Base-by-base conservation (phyloP, 345 rosid species). In the Reutealis trisperma region DNA sequence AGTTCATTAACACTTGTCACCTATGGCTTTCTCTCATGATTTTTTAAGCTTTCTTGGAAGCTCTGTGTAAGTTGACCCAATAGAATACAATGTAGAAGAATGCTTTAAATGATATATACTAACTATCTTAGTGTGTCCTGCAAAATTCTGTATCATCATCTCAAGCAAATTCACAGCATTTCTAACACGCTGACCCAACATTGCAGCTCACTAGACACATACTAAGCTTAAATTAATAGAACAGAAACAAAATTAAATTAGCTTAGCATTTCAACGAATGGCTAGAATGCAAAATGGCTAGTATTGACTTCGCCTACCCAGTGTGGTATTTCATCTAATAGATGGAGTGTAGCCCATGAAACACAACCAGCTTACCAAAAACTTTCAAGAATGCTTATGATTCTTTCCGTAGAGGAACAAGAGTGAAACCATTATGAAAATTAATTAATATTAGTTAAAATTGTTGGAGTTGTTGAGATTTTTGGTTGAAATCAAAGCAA, bases 1-100 rank as follows among this genome's bases (percentile, higher is more conserved):
- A 86, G 86, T 62, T 83, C 79, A 44, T 74, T 88, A 75, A 88
- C 73, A 25, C 80, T 64, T 0, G 86, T 88, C 47, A 86, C 89
- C 91, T 76, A 78, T 7, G 88, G 89, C 49, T 88, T 88, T 73
- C 85, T 71, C 83, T 88, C 89, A 44, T n/a, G 75, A 62, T 75
- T 76, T 86, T 60, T 76, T 83, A 16, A 76, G 84, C 77, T 81
- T 85, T 78, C 84, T 84, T 10, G 82, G 84, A 57, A 84, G 74
- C 65, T 81, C 82, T 18, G 67, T 42, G 62, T 55, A 55, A 42
- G 73, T 41, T 0, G 72, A 75, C 30, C 34, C 79, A 58, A 79
- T 45, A n/a, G 83, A 79, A 77, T 76, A 79, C 47, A 54, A 55
- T 57, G 83, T 71, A 78, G 16, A 49, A 19, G 18, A 52, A 78